phyloP scores from a whole-genome alignment of 345 rosid species.

The Linum trigynum region DNA sequence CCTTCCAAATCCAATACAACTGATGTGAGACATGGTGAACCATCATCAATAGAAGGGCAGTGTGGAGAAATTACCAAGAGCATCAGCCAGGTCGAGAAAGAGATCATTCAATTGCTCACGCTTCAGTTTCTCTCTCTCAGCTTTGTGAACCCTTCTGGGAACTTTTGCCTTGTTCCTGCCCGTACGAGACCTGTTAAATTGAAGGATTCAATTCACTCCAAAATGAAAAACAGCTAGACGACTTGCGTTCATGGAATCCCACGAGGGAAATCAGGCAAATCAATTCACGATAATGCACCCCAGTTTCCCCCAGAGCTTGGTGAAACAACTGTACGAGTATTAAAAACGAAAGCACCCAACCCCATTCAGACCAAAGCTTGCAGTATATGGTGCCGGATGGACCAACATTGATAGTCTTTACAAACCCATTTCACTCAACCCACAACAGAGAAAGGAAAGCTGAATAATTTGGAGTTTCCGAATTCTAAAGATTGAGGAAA shows the following conservation, averaged over 20 bases:
- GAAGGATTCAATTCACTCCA: neutral
- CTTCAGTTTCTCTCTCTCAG: constrained; percentile 86
- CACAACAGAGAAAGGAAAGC: neutral
- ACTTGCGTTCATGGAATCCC: neutral
- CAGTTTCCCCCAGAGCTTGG: neutral
- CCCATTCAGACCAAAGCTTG: neutral
- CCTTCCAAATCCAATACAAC: neutral
- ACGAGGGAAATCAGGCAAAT: neutral
- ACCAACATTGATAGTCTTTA: neutral
- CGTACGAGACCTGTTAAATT: constrained; percentile 31
- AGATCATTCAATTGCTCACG: constrained; percentile 93
- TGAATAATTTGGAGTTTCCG: too few species aligned
- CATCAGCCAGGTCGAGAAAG: constrained; percentile 60
- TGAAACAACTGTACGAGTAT: too few species aligned
- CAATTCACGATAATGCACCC: neutral
- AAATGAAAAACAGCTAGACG: neutral
- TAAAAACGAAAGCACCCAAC: too few species aligned
- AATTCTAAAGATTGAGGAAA: neutral
- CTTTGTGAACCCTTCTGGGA: constrained; percentile 74
- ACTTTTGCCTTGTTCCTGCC: constrained; percentile 44
- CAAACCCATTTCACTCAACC: neutral
- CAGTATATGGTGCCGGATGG: neutral
- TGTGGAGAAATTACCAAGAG: constrained; percentile 47
- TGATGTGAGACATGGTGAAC: neutral
- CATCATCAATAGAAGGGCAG: neutral